Conservation (phyloP, 306 rosid genomes). For the Carpinus viminea region DNA sequence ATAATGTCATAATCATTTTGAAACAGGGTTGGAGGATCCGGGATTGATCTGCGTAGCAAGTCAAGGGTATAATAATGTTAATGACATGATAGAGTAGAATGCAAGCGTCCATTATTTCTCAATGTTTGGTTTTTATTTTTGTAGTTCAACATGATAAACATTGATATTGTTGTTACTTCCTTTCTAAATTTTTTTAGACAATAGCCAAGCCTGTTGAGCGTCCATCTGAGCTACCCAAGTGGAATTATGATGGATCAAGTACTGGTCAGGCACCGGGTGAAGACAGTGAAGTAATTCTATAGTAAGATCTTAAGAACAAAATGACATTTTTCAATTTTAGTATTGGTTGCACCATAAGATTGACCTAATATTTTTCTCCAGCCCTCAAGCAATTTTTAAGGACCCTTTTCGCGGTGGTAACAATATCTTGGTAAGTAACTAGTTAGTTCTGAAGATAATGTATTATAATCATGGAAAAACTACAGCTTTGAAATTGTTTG, state of each 20-base stretch:
- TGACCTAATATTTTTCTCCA: conserved; percentile 30
- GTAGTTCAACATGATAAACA: not conserved
- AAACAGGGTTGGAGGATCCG: conserved; percentile 93
- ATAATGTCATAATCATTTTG: conserved; percentile 16
- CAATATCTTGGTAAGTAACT: conserved; percentile 81
- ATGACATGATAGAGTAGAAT: conserved; percentile 19
- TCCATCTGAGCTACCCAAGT: conserved; percentile 97
- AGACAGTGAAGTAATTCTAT: conserved; percentile 98
- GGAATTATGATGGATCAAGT: conserved; percentile 99
- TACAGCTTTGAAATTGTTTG: not conserved
- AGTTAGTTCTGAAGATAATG: conserved; percentile 22
- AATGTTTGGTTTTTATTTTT: conserved; percentile 18
- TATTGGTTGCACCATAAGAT: conserved; percentile 23
- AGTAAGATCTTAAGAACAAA: conserved; percentile 61
- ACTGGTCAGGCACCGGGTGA: conserved; percentile 99
- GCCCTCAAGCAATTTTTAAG: conserved; percentile 95
- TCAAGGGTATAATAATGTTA: conserved; percentile 65
- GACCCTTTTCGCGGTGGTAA: conserved; percentile 99
- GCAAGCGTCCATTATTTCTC: not conserved
- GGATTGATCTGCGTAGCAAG: conserved; percentile 94
- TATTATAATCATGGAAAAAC: not conserved
- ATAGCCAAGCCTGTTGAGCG: conserved; percentile 82
- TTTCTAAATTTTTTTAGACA: conserved; percentile 57
- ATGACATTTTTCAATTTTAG: not conserved
- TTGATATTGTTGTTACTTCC: conserved; percentile 14